phyloP scores from a whole-genome alignment of 2,329 filamentous ascomycete genomes.

The Elsinoe australis region DNA sequence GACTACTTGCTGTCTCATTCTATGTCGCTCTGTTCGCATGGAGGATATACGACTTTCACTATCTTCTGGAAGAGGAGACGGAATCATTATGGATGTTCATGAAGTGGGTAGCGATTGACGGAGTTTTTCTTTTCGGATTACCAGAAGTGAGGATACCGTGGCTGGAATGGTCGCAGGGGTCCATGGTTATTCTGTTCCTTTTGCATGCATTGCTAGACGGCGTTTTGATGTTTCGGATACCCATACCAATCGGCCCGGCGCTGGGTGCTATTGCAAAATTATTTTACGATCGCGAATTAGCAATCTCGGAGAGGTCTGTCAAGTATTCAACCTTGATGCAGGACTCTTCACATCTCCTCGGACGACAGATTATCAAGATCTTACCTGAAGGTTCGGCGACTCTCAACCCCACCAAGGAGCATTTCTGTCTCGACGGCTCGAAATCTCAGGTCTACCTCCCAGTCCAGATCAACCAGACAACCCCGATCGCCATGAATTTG shows the following conservation, averaged over 20 bases:
- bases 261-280: constrained; percentile 66
- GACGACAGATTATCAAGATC: constrained; percentile 96
- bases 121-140: constrained; percentile 75
- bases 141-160: constrained; percentile 88
- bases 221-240: constrained; percentile 85
- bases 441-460: constrained; percentile 61
- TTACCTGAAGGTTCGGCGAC: constrained; percentile 85
- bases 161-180: constrained; percentile 80
- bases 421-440: constrained; percentile 69
- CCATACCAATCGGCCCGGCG: constrained; percentile 68
- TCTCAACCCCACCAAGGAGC: constrained; percentile 70
- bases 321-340: constrained; percentile 81
- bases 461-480: constrained; percentile 88
- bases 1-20: constrained; percentile 75
- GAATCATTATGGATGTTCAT: constrained; percentile 85
- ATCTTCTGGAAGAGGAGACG: constrained; percentile 69
- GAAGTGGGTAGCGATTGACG: constrained; percentile 89
- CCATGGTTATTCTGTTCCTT: constrained; percentile 63
- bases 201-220: constrained; percentile 66
- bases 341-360: constrained; percentile 87
- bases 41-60: constrained; percentile 80
- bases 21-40: constrained; percentile 71
- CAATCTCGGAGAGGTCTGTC: constrained; percentile 87
- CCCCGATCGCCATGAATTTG: constrained; percentile 82
- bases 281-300: constrained; percentile 85